These are phyloP conservation scores for Wickerhamiella slavikovae DNA, from an alignment of 805 yeast species.

Conservation along the genomic window DNA sequence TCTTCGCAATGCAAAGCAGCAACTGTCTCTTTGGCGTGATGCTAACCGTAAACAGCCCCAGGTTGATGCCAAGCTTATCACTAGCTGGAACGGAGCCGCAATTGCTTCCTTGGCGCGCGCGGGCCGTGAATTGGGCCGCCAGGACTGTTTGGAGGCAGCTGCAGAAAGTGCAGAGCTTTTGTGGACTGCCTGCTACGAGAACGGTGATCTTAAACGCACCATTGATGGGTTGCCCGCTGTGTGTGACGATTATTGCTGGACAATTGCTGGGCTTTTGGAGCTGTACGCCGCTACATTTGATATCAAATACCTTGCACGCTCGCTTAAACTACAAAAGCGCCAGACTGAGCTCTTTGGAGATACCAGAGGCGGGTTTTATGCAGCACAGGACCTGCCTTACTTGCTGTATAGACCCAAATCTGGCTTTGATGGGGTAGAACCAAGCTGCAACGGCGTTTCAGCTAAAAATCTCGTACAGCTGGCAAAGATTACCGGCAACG, in stretches of 20 bases:
- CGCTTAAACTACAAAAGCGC: constrained; percentile 15
- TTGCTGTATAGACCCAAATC: constrained; percentile 18
- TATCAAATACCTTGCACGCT: constrained; percentile 14
- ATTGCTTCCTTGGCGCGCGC: constrained; percentile 20
- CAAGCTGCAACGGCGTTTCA: constrained; percentile 19
- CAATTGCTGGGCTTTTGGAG: constrained; percentile 18
- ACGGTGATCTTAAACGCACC: constrained; percentile 1
- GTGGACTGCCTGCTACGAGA: neutral
- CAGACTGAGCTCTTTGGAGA: constrained; percentile 19
- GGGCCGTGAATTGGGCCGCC: constrained; percentile 7
- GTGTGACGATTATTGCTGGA: constrained; percentile 20
- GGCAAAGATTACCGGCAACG: constrained; percentile 7
- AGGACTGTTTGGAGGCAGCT: constrained; percentile 13
- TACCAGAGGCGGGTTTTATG: constrained; percentile 16
- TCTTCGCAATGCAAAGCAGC: constrained; percentile 10
- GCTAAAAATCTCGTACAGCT: constrained; percentile 16
- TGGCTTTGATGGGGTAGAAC: constrained; percentile 20
- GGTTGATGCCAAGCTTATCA: constrained; percentile 18
- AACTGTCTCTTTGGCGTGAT: constrained; percentile 12
- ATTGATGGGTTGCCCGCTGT: constrained; percentile 9
- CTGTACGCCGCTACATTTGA: constrained; percentile 17
- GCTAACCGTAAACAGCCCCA: constrained; percentile 12
- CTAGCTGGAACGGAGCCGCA: constrained; percentile 20
- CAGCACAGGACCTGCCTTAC: constrained; percentile 10
- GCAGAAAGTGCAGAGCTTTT: constrained; percentile 10